phyloP scores from a whole-genome alignment of 257 asterid genomes.

The Perilla frutescens region DNA sequence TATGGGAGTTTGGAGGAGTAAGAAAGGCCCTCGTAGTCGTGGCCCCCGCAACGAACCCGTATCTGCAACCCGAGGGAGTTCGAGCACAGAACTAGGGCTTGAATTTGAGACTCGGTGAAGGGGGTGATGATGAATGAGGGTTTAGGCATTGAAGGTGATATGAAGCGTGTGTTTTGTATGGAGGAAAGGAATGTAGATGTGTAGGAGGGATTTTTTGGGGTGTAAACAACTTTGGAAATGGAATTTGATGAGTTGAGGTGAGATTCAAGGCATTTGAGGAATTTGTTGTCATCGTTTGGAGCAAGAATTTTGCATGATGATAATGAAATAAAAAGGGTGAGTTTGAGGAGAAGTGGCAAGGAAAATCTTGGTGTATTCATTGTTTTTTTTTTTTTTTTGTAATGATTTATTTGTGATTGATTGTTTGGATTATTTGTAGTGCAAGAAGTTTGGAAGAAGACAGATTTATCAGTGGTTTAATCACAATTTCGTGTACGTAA shows the following conservation, averaged over 20 bases:
- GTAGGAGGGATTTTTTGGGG: constrained; percentile 37
- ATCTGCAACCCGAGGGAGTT: constrained; percentile 32
- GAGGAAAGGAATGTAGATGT: constrained; percentile 42
- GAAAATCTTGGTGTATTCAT: constrained; percentile 8
- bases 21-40: constrained; percentile 61
- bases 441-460: too few relatives aligned
- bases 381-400: background rate
- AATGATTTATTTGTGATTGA: background rate
- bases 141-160: constrained; percentile 41
- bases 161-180: constrained; percentile 46
- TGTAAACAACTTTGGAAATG: constrained; percentile 26
- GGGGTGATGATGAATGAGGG: constrained; percentile 44
- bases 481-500: too few relatives aligned
- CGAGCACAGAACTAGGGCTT: constrained; percentile 34
- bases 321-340: constrained; percentile 26
- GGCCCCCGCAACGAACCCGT: constrained; percentile 54
- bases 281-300: constrained; percentile 19
- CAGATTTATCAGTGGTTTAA: too few relatives aligned
- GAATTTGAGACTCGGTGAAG: constrained; percentile 33
- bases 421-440: background rate
- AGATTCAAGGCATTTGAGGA: constrained; percentile 41
- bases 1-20: constrained; percentile 40
- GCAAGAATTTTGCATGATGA: constrained; percentile 1
- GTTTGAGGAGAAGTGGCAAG: constrained; percentile 11
- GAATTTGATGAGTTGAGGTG: constrained; percentile 26